phyloP scores from a whole-genome alignment of 495 filamentous ascomycete genomes.

The Poronia punctata region DNA sequence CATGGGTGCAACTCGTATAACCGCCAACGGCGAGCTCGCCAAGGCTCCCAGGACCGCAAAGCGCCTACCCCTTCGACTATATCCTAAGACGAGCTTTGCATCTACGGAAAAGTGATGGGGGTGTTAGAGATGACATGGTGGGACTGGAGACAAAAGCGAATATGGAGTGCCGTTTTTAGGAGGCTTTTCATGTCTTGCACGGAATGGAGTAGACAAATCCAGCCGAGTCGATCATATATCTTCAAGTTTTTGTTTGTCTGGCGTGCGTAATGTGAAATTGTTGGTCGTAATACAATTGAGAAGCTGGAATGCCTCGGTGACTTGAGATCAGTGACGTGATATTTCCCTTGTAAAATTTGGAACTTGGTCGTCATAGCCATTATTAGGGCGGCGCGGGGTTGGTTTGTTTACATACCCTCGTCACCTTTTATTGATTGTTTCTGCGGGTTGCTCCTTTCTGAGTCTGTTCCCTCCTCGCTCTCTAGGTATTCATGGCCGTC shows the following conservation, averaged over 20 bases:
- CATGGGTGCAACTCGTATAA: constrained; percentile 4
- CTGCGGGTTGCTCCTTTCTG: too few species aligned
- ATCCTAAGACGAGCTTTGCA: constrained; percentile 40
- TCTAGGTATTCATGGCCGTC: too few species aligned
- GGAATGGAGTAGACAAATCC: constrained; percentile 38
- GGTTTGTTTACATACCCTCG: too few species aligned
- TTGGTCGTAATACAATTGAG: constrained; percentile 7
- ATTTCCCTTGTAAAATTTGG: too few species aligned
- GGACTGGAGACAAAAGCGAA: constrained; percentile 36
- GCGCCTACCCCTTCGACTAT: constrained; percentile 34
- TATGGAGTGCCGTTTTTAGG: constrained; percentile 37
- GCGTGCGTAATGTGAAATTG: constrained; percentile 20
- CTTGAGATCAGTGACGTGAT: too few species aligned
- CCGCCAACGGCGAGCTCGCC: constrained; percentile 9
- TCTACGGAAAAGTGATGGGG: constrained; percentile 45
- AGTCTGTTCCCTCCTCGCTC: too few species aligned
- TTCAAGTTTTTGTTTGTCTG: constrained; percentile 24
- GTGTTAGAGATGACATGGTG: constrained; percentile 35
- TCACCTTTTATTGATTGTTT: too few species aligned
- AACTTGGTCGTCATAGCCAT: too few species aligned
- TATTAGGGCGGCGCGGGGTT: too few species aligned
- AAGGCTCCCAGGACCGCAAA: constrained; percentile 28
- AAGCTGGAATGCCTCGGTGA: too few species aligned
- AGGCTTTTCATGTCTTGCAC: constrained; percentile 29
- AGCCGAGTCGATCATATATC: constrained; percentile 44